A percentile compares a stretch with the other conserved stretches of the same genome.
Evolutionary conservation across 2,329 filamentous ascomycete species (phyloP).

Genomic region (Cytospora paraplurivora): DNA sequence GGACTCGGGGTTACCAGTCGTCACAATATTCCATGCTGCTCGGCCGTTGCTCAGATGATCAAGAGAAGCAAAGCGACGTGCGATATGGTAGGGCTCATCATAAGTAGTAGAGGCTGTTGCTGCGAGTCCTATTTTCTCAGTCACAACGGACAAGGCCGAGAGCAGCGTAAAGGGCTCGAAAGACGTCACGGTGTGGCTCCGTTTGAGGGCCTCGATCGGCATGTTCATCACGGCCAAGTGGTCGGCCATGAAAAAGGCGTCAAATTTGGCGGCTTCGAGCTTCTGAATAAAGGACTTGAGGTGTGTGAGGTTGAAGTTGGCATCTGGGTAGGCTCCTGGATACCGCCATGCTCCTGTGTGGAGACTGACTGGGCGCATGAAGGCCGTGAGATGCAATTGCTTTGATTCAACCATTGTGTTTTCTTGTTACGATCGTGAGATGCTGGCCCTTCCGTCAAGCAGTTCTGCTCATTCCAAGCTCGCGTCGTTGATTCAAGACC

Average conservation of each 20-base stretch:
- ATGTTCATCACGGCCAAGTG: slow-evolving; percentile 58
- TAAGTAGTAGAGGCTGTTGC: slow-evolving; percentile 58
- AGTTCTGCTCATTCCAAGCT: background rate
- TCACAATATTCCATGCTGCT: slow-evolving; percentile 58
- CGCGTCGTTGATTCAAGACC: background rate
- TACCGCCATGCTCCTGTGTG: slow-evolving; percentile 61
- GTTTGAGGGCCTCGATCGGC: slow-evolving; percentile 58
- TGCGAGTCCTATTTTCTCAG: slow-evolving; percentile 53
- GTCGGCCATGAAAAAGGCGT: slow-evolving; percentile 60
- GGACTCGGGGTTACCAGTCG: slow-evolving; percentile 54
- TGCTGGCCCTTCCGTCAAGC: background rate
- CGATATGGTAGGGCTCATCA: slow-evolving; percentile 56
- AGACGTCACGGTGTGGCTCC: slow-evolving; percentile 59
- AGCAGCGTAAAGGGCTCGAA: slow-evolving; percentile 59
- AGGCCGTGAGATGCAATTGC: slow-evolving; percentile 57
- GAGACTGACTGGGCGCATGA: slow-evolving; percentile 59
- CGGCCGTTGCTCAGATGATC: slow-evolving; percentile 55
- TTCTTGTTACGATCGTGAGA: background rate
- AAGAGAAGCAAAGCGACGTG: slow-evolving; percentile 54
- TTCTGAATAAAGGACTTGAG: slow-evolving; percentile 56
- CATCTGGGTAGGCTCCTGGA: slow-evolving; percentile 55
- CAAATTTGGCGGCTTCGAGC: slow-evolving; percentile 56
- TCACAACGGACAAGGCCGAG: slow-evolving; percentile 51
- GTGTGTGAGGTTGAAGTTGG: slow-evolving; percentile 59
- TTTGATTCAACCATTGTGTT: slow-evolving; percentile 32